These are phyloP conservation scores for Magnolia officinalis DNA, from an alignment of 164 flowering plant species.

Conservation along the genomic window DNA sequence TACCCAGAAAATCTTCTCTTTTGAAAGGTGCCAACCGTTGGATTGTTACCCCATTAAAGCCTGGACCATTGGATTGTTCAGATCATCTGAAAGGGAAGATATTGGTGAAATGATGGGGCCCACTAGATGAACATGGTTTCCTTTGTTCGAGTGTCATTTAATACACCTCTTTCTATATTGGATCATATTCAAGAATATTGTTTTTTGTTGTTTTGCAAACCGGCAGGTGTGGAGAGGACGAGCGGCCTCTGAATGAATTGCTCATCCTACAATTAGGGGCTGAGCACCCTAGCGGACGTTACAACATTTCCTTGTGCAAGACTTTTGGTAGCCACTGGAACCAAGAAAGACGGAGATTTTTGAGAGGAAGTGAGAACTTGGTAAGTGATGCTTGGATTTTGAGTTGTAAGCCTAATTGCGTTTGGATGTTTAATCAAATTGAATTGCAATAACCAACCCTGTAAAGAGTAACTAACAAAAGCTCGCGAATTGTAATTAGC, in stretches of 20 bases:
- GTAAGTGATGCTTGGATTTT: slow-evolving; percentile 22
- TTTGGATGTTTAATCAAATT: not conserved
- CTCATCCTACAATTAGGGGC: slow-evolving; percentile 68
- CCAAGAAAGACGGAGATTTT: slow-evolving; percentile 37
- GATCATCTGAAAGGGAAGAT: not conserved
- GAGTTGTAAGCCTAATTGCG: not conserved
- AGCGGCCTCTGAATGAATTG: slow-evolving; percentile 79
- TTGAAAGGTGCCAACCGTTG: not conserved
- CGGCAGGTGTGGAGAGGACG: slow-evolving; percentile 91
- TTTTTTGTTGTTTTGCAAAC: not conserved
- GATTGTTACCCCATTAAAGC: not conserved
- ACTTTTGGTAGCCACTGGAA: slow-evolving; percentile 52
- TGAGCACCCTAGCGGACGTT: slow-evolving; percentile 54
- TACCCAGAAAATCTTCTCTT: not conserved
- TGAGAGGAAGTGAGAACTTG: slow-evolving; percentile 31
- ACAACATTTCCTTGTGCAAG: slow-evolving; percentile 61
- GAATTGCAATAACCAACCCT: not conserved
- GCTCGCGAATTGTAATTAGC: not conserved
- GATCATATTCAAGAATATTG: not conserved
- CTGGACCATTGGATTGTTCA: not conserved
- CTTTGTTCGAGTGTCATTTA: not conserved
- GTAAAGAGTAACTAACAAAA: not conserved
- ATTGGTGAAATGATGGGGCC: not conserved
- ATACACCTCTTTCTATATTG: not conserved
- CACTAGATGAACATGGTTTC: not conserved